These are phyloP conservation scores for Paramecium sexaurelia DNA, from an alignment of 73 alveolate genomes.

Conservation along the genomic window DNA sequence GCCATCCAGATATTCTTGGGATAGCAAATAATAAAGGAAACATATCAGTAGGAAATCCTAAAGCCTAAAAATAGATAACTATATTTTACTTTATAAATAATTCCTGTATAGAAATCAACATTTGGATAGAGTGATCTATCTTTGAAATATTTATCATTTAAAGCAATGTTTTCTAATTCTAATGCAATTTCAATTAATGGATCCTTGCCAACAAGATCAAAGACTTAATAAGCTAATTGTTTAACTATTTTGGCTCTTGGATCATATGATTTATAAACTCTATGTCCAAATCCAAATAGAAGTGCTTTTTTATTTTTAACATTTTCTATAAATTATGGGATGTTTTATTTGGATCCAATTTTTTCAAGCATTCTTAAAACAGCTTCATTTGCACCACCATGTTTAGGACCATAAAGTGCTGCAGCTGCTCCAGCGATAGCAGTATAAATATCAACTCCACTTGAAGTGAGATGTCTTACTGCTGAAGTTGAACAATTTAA, in stretches of 20 bases:
- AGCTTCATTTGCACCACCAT: slow-evolving; percentile 97
- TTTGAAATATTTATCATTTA: slow-evolving; percentile 82
- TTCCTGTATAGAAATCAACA: slow-evolving; percentile 92
- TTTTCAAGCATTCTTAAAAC: slow-evolving; percentile 88
- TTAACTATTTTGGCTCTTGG: slow-evolving; percentile 89
- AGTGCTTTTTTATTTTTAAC: slow-evolving; percentile 82
- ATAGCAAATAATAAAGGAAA: slow-evolving; percentile 89
- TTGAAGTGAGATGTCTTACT: slow-evolving; percentile 87
- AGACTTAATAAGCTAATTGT: slow-evolving; percentile 85
- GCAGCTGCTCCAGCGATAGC: slow-evolving; percentile 89
- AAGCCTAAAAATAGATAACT: neutral
- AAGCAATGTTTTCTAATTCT: slow-evolving; percentile 89
- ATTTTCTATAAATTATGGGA: slow-evolving; percentile 82
- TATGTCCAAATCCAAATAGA: slow-evolving; percentile 92
- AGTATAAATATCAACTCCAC: slow-evolving; percentile 84
- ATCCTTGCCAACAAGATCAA: slow-evolving; percentile 85
- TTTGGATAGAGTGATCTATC: slow-evolving; percentile 89
- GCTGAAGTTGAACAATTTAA: slow-evolving; percentile 95
- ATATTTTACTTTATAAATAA: slow-evolving; percentile 67
- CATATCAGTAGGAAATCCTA: slow-evolving; percentile 94
- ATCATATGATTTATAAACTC: slow-evolving; percentile 90
- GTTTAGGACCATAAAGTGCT: slow-evolving; percentile 92
- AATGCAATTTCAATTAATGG: slow-evolving; percentile 89
- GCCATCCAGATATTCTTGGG: slow-evolving; percentile 94
- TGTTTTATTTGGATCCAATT: slow-evolving; percentile 83